Conservation (phyloP, 2,329 filamentous ascomycete genomes). For the Harringtonia lauricola region DNA sequence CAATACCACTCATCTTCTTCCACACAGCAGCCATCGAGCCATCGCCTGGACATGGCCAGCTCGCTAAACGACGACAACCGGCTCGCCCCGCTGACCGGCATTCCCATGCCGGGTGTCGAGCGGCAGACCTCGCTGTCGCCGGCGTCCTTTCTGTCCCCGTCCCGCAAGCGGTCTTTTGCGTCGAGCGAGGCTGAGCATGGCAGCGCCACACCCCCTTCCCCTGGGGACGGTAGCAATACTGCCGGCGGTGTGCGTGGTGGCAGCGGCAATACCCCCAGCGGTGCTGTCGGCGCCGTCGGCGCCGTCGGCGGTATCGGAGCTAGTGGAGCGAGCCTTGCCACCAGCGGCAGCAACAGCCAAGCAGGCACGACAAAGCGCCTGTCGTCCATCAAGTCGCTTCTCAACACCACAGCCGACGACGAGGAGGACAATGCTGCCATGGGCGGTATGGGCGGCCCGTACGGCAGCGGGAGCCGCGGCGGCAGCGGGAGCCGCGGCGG, state of each 20-base stretch:
- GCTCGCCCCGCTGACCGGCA: constrained; percentile 42
- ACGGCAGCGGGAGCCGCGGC: no score
- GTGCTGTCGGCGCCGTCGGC: neutral
- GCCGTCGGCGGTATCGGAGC: neutral
- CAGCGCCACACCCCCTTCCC: neutral
- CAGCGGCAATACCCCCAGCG: neutral
- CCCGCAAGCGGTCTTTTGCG: constrained; percentile 59
- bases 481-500: no score
- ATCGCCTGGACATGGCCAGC: constrained; percentile 26
- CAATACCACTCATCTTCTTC: constrained; percentile 36
- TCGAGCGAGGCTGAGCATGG: constrained; percentile 41
- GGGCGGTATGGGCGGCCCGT: constrained; percentile 10
- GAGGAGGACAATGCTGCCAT: constrained; percentile 19
- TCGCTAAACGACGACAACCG: constrained; percentile 45
- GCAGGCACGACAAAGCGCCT: constrained; percentile 49
- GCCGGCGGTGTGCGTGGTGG: neutral
- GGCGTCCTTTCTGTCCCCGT: constrained; percentile 46
- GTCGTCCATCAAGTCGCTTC: constrained; percentile 65
- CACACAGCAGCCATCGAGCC: constrained; percentile 19
- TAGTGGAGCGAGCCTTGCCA: constrained; percentile 12
- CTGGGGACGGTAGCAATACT: neutral
- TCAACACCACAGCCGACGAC: constrained; percentile 44
- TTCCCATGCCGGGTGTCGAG: constrained; percentile 27
- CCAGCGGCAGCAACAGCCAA: constrained; percentile 24
- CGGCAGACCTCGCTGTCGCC: constrained; percentile 49